A percentile compares a stretch with the other conserved stretches of the same genome.
Evolutionary conservation across 2,329 filamentous ascomycete genomes (phyloP).

Genomic region (Corniculantispora saksenae): DNA sequence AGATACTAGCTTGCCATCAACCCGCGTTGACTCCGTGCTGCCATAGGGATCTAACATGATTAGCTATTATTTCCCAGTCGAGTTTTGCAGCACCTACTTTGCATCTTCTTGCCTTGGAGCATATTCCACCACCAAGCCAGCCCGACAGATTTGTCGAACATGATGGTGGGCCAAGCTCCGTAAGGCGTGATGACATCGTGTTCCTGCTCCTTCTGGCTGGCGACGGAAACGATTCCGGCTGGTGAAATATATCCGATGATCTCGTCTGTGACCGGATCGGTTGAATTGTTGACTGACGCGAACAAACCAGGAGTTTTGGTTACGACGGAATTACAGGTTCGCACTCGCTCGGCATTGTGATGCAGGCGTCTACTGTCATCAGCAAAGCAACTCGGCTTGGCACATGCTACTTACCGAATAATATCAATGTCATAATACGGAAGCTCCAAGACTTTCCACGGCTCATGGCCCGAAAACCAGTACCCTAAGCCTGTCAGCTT

Average conservation of each 20-base stretch:
- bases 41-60: conserved; percentile 37
- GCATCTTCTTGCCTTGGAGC: conserved; percentile 44
- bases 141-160: conserved; percentile 40
- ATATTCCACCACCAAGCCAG: conserved; percentile 47
- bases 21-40: conserved; percentile 41
- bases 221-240: conserved; percentile 41
- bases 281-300: conserved; percentile 45
- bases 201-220: conserved; percentile 41
- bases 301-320: conserved; percentile 41
- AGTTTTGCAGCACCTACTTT: conserved; percentile 32
- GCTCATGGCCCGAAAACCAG: conserved; percentile 44
- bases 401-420: conserved; percentile 30
- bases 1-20: conserved; percentile 41
- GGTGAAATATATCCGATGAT: conserved; percentile 44
- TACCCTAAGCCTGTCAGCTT: conserved; percentile 29
- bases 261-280: conserved; percentile 35
- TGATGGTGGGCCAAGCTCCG: conserved; percentile 38
- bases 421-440: conserved; percentile 45
- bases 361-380: conserved; percentile 33
- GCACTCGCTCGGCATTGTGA: conserved; percentile 41
- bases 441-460: conserved; percentile 44
- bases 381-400: not conserved
- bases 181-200: conserved; percentile 45
- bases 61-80: not conserved
- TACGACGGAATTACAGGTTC: conserved; percentile 43